Base-by-base conservation (phyloP, 1,139 yeast genomes). In the Debaryomyces subglobosus region DNA sequence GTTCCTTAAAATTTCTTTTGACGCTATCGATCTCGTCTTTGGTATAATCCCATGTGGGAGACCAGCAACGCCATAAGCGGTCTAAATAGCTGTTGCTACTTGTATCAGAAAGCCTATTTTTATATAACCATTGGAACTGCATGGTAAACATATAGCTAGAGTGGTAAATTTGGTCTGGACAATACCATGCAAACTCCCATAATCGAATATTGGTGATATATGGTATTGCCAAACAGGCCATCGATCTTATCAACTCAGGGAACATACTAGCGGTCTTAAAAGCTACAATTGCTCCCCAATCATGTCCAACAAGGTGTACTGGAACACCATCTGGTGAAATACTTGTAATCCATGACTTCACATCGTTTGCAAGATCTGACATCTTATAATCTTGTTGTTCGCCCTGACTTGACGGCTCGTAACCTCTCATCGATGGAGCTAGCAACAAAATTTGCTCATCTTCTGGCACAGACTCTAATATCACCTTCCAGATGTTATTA, bases 201-300 rank as follows among this genome's bases (percentile, higher is more conserved):
- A 55, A 30, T 5, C 59, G 58, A 37, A 74, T 45, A 39, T 67
- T 68, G 5, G 65, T 49, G 16, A 73, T 43, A 46, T 69, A 71
- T 1, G 80, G 80, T 49, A 75, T 74, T 5, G 78, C 77, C 58
- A 75, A 55, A 10, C 72, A 63, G 12, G 63, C 71, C 52, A 67
- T 61, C n/a, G 74, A 68, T 2, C 72, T 59, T 21, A 75, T 54
- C 46, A 65, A 51, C 8, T 72, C 71, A 0, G 79, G 79, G 48
- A 64, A 73, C 48, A 66, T 45, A 35, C 62, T 59, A 2, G 78
- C 74, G 2, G 73, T 59, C 52, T 71, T 71, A 57, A 65, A 74
- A 10, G 72, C 56, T 29, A 67, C 60, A 23, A 72, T 58, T 2
- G 80, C 78, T 24, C 80, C 80, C 80, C 80, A 75, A 56, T 75